Conservation (phyloP, 345 rosid genomes). For the Corchorus olitorius region DNA sequence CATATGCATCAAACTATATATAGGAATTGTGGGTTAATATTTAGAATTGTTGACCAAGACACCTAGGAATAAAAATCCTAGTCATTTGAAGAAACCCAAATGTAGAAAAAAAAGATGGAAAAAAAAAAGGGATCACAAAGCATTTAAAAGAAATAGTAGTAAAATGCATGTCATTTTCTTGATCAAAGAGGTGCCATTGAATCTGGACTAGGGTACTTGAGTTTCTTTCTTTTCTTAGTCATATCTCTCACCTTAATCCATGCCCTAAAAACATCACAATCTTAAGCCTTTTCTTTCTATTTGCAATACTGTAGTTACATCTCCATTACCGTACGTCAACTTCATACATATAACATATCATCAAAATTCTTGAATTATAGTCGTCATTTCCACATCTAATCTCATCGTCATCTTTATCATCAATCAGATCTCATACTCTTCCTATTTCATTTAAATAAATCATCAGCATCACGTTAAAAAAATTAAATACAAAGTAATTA, state of each 20-base stretch:
- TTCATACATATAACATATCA: no score
- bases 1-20: no score
- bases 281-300: neutral
- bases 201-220: constrained; percentile 35
- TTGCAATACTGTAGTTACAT: constrained; percentile 6
- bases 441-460: no score
- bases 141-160: neutral
- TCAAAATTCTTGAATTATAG: no score
- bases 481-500: neutral
- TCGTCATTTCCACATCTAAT: constrained; percentile 1
- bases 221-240: constrained; percentile 19
- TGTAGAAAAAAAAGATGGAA: neutral
- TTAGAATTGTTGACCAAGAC: neutral
- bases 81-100: neutral
- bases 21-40: no score
- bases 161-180: constrained; percentile 26
- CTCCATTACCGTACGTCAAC: constrained; percentile 24
- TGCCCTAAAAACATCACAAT: constrained; percentile 13
- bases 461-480: neutral
- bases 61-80: neutral
- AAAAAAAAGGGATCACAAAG: neutral
- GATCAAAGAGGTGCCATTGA: constrained; percentile 39
- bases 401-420: neutral
- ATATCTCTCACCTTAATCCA: constrained; percentile 2
- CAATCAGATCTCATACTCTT: no score